Evolutionary conservation across 306 rosid genomes (phyloP), one percentile per base, ranked within the genome.

Genomic region (Amphicarpaea edgeworthii): DNA sequence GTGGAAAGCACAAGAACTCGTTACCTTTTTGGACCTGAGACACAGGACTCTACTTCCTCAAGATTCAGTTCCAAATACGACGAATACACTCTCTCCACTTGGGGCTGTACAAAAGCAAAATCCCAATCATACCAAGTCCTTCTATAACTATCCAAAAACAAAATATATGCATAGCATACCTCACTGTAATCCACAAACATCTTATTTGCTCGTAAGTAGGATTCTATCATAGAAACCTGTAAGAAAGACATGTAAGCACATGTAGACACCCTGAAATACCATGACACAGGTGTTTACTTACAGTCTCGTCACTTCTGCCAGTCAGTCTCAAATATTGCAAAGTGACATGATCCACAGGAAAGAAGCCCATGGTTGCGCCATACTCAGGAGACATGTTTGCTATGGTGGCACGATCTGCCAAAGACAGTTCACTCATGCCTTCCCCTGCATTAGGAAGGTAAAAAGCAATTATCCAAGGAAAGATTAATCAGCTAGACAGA

Each of bases 291-390:
- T 64, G 71, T 30, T 71, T 49, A 73, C 93, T 72, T 82, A 94
- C 98, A 59, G 90, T 92, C 68, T 88, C 97, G 16, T 89, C 91
- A 58, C 86, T 94, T 84, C 97, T 87, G 80, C 98, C 98, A 0
- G 98, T 94, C 80, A 94, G 86, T 81, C 79, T 94, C 79, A 94
- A 87, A 81, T 94, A 94, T 50, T 94, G 96, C 82, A 94, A 75
- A n/a, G 97, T 91, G 70, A 94, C 93, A 82, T 87, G 98, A 81
- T 94, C 98, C 68, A 94, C 98, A 20, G 97, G 98, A 88, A 94
- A 94, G 87, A 91, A 94, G 79, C 98, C 98, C 98, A 91, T 94
- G 32, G 98, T 94, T 69, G 98, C 98, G 75, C 97, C 98, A 55
- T 91, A 93, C 79, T 93, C 98, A 0, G 97, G 98, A 73, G 93